phyloP scores from a whole-genome alignment of 2,329 filamentous ascomycete genomes.

The Colletotrichum tropicicola region DNA sequence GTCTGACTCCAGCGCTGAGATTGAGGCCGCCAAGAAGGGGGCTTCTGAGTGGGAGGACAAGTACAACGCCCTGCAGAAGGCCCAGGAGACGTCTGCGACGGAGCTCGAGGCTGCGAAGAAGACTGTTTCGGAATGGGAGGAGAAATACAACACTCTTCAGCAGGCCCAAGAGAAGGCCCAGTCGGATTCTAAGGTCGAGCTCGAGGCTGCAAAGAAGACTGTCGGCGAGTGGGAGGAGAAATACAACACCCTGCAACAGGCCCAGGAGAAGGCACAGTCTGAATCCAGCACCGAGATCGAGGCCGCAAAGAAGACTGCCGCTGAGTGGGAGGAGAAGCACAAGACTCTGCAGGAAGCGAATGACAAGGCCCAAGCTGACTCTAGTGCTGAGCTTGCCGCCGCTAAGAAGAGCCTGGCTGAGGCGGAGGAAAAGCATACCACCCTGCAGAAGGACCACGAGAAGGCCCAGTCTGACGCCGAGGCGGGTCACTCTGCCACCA shows the following conservation, averaged over 20 bases:
- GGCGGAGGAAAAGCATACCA: slow-evolving; percentile 29
- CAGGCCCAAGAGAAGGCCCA: slow-evolving; percentile 35
- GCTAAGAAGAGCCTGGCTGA: slow-evolving; percentile 40
- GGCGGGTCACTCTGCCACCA: slow-evolving; percentile 11
- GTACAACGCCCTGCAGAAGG: slow-evolving; percentile 32
- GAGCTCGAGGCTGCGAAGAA: slow-evolving; percentile 33
- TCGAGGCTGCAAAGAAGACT: slow-evolving; percentile 34
- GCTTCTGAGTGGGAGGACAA: slow-evolving; percentile 39
- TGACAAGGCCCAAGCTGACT: slow-evolving; percentile 38
- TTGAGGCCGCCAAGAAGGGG: slow-evolving; percentile 32
- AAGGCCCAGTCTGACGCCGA: slow-evolving; percentile 29
- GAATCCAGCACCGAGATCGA: slow-evolving; percentile 34
- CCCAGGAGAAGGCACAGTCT: slow-evolving; percentile 37
- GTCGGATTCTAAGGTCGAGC: slow-evolving; percentile 33
- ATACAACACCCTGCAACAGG: slow-evolving; percentile 35
- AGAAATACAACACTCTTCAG: slow-evolving; percentile 37
- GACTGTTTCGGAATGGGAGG: slow-evolving; percentile 34
- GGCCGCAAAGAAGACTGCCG: slow-evolving; percentile 36
- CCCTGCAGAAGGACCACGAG: slow-evolving; percentile 36
- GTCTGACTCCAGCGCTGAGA: slow-evolving; percentile 38
- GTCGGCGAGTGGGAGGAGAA: slow-evolving; percentile 39
- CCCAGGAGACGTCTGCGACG: slow-evolving; percentile 26
- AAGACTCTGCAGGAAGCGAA: slow-evolving; percentile 37
- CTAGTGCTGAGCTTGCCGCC: slow-evolving; percentile 40
- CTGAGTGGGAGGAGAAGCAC: slow-evolving; percentile 42